Base-by-base conservation (phyloP, 306 rosid species). In the Erythrophleum fordii region DNA sequence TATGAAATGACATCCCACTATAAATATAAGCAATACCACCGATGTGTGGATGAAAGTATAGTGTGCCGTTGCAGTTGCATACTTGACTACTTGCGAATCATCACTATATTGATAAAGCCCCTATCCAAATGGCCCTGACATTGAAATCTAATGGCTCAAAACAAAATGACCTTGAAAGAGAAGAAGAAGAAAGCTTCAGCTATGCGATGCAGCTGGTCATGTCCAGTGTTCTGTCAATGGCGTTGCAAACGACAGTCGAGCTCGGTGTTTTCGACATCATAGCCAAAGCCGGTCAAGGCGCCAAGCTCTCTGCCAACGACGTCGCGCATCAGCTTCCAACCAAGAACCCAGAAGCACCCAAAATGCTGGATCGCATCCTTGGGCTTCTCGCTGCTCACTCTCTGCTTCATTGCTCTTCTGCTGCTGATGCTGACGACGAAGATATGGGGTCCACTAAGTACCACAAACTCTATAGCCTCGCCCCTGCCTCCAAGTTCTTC, bases 251-350 rank as follows among this genome's bases (percentile, higher is more conserved):
- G 5, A 67, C 52, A 39, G 3, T 39, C 5, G 72, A 65, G 69
- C 86, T 89, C 0, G 92, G 89, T 5, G 69, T 89, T 22, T 86
- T 89, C 3, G 87, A 86, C 35, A 66, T 85, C 73, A 77, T 89
- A 12, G 89, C 85, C 12, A 86, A 72, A 28, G 86, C 79, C 0
- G 90, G 89, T 7, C 35, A 51, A 0, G 79, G 55, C 7, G 83
- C 81, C 37, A 26, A 49, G 53, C 87, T 89, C 72, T 84, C 89
- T 8, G 11, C 86, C 0, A 5, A 34, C 0, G 80, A 89, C 53
- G 85, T 89, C 42, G 87, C 79, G 23, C 48, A 68, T 1, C 65
- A 77, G 49, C 53, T 89, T 67, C 17, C 77, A 11, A 31, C 79
- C 16, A 29, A 16, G 0, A 89, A 89, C 76, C 76, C 85, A 0